These are phyloP conservation scores for Rutstroemia sp. DNA, from an alignment of 2,329 filamentous ascomycete species.

Conservation along the genomic window DNA sequence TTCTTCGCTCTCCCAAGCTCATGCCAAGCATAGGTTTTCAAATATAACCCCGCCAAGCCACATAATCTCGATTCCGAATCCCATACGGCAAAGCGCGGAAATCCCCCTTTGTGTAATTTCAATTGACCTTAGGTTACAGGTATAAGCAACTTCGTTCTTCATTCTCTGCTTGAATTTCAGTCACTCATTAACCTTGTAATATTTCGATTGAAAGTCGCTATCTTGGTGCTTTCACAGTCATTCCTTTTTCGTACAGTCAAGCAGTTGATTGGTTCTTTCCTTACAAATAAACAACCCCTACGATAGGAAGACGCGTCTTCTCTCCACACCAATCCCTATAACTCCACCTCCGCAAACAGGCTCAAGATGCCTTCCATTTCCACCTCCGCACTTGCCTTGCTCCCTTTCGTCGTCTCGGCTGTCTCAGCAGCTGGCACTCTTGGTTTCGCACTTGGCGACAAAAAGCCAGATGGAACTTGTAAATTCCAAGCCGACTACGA, in stretches of 20 bases:
- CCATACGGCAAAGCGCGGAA: neutral
- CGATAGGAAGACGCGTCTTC: neutral
- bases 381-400: too few species aligned
- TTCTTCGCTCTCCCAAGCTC: neutral
- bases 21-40: neutral
- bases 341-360: neutral
- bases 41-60: constrained; percentile 4
- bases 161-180: neutral
- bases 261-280: neutral
- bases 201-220: neutral
- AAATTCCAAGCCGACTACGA: constrained; percentile 57
- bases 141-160: neutral
- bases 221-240: neutral
- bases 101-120: neutral
- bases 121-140: neutral
- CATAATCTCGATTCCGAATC: neutral
- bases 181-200: neutral
- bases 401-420: constrained; percentile 17
- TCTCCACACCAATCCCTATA: neutral
- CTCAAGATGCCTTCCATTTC: too few species aligned
- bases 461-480: constrained; percentile 52
- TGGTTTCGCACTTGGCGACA: constrained; percentile 61
- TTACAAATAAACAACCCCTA: neutral
- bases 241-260: neutral
- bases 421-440: constrained; percentile 43